Conservation (phyloP, 305 asterid genomes). For the Ilex paraguariensis region DNA sequence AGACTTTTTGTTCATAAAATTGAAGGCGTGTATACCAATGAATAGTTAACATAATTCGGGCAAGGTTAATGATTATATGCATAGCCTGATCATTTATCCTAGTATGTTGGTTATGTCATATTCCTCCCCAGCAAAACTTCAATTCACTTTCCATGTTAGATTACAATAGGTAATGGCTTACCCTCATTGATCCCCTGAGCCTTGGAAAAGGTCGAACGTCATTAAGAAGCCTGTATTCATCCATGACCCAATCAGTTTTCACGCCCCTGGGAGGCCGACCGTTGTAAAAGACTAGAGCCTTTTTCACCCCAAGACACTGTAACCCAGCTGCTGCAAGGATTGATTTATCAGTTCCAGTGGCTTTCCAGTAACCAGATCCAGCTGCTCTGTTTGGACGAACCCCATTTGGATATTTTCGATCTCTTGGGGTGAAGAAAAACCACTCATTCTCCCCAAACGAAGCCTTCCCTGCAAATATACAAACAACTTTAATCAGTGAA, state of each 20-base stretch:
- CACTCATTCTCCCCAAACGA: neutral
- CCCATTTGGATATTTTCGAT: slow-evolving; percentile 3
- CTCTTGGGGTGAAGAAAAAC: slow-evolving; percentile 3
- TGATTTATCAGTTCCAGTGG: neutral
- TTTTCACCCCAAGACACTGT: slow-evolving; percentile 8
- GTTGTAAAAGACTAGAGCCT: slow-evolving; percentile 3
- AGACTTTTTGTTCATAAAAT: too few species aligned
- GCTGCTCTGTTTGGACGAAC: slow-evolving; percentile 2
- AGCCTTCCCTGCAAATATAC: too few species aligned
- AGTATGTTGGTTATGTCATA: too few species aligned
- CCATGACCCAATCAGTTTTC: slow-evolving; percentile 6
- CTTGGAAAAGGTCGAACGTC: neutral
- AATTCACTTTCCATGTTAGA: too few species aligned
- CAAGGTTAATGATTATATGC: too few species aligned
- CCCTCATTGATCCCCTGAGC: slow-evolving; percentile 2
- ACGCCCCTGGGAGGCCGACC: slow-evolving; percentile 3
- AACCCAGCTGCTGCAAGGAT: neutral
- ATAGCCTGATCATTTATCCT: too few species aligned
- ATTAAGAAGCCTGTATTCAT: slow-evolving; percentile 4
- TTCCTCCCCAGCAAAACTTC: too few species aligned
- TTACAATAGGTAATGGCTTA: neutral
- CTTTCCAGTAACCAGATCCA: too few species aligned
- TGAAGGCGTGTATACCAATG: too few species aligned
- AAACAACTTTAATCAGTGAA: too few species aligned
- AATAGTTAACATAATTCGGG: too few species aligned